Percentiles rank a stretch among this genome's conserved stretches.
phyloP scores from a whole-genome alignment of 768 basidiomycete genomes.

The Boletus pseudopeckii region DNA sequence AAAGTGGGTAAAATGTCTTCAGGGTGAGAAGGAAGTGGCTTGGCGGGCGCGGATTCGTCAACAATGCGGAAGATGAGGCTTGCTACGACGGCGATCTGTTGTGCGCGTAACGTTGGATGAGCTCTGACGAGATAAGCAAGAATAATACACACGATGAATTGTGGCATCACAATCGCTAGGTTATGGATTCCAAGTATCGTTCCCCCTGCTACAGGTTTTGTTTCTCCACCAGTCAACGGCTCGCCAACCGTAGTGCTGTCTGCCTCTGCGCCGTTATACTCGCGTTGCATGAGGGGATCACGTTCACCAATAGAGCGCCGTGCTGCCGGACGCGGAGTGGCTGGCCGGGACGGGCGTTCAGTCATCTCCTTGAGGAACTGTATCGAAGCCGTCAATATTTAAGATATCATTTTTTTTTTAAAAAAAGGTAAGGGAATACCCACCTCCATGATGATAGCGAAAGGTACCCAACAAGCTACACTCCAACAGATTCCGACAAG shows the following conservation, averaged over 20 bases:
- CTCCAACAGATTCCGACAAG: slow-evolving; percentile 94
- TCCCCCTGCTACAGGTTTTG: slow-evolving; percentile 69
- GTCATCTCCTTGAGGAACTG: slow-evolving; percentile 76
- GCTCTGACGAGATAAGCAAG: not conserved
- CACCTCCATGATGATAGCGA: slow-evolving; percentile 97
- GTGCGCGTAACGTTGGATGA: not conserved
- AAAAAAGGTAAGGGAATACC: slow-evolving; percentile 41
- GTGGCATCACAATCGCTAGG: slow-evolving; percentile 91
- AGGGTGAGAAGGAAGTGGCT: slow-evolving; percentile 24
- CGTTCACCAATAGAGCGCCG: slow-evolving; percentile 29
- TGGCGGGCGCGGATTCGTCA: slow-evolving; percentile 42
- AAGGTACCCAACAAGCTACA: slow-evolving; percentile 97
- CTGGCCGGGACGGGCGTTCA: slow-evolving; percentile 23
- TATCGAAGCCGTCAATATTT: not conserved
- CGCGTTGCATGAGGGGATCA: slow-evolving; percentile 58
- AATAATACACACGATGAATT: slow-evolving; percentile 71
- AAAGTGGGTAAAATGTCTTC: slow-evolving; percentile 29
- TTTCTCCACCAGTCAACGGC: slow-evolving; percentile 18
- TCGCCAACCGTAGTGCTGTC: slow-evolving; percentile 37
- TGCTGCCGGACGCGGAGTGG: slow-evolving; percentile 30
- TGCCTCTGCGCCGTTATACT: slow-evolving; percentile 41
- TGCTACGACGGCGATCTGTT: slow-evolving; percentile 78
- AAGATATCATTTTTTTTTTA: not conserved
- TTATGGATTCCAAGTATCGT: slow-evolving; percentile 95
- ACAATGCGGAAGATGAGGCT: slow-evolving; percentile 82